Evolutionary conservation across 2,329 filamentous ascomycete genomes (phyloP).

Genomic region (Pyrenophora graminea): DNA sequence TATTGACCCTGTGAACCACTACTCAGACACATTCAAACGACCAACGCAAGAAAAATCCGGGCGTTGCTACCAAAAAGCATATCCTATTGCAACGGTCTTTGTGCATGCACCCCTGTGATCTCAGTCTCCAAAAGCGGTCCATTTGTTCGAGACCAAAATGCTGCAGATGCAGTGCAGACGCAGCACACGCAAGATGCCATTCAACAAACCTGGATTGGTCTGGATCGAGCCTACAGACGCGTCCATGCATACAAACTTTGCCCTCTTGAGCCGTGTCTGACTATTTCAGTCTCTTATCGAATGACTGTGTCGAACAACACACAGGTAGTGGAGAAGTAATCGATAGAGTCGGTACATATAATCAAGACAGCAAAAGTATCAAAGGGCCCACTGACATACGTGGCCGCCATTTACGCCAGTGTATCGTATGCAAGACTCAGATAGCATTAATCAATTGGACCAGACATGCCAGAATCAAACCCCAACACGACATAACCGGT

Average conservation of each 20-base stretch:
- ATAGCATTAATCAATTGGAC: slow-evolving; percentile 2
- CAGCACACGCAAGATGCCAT: slow-evolving; percentile 10
- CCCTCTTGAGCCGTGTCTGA: slow-evolving; percentile 7
- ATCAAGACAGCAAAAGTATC: slow-evolving; percentile 7
- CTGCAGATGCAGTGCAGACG: slow-evolving; percentile 9
- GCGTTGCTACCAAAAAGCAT: not conserved
- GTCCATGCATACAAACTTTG: slow-evolving; percentile 11
- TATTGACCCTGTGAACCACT: not conserved
- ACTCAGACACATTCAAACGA: too few species aligned
- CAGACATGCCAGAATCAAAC: not conserved
- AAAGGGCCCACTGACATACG: slow-evolving; percentile 12
- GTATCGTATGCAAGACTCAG: slow-evolving; percentile 5
- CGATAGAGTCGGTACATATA: slow-evolving; percentile 2
- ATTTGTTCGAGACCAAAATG: slow-evolving; percentile 11
- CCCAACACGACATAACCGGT: not conserved
- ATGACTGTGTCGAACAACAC: slow-evolving; percentile 13
- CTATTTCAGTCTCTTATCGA: slow-evolving; percentile 6
- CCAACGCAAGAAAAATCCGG: not conserved
- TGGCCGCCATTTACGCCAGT: slow-evolving; percentile 5
- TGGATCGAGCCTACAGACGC: slow-evolving; percentile 7
- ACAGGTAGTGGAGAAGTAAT: slow-evolving; percentile 12
- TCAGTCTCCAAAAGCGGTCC: slow-evolving; percentile 1
- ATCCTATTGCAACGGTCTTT: slow-evolving; percentile 6
- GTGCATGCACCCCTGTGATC: slow-evolving; percentile 7
- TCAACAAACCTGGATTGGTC: slow-evolving; percentile 11